Percentiles rank a stretch among this genome's conserved stretches.
These are phyloP conservation scores for Paspalum notatum DNA, from an alignment of 176 grass and related monocot species.

Conservation along the genomic window DNA sequence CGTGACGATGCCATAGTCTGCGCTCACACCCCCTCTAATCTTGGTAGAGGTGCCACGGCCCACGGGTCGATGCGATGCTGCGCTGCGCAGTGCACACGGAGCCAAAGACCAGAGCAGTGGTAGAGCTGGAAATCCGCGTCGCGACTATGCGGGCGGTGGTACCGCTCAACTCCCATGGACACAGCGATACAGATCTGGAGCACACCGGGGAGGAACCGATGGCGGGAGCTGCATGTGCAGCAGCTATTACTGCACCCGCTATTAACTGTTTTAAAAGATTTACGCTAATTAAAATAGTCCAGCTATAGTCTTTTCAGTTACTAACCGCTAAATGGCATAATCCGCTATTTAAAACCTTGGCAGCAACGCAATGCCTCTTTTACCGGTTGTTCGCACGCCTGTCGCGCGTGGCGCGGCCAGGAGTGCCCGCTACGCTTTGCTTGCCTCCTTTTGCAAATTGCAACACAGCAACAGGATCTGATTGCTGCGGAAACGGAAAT, in stretches of 20 bases:
- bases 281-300: too few relatives aligned
- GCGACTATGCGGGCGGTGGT: neutral
- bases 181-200: neutral
- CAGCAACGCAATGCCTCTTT: neutral
- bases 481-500: neutral
- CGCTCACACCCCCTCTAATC: too few relatives aligned
- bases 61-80: neutral
- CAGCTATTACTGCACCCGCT: too few relatives aligned
- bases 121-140: neutral
- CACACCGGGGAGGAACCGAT: neutral
- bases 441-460: neutral
- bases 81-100: neutral
- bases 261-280: too few relatives aligned
- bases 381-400: constrained; percentile 22
- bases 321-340: too few relatives aligned
- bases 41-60: too few relatives aligned
- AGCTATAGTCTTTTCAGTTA: too few relatives aligned
- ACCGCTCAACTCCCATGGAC: neutral
- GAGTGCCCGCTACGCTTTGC: constrained; percentile 19
- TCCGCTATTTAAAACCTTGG: too few relatives aligned
- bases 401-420: constrained; percentile 28
- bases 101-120: neutral
- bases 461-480: neutral
- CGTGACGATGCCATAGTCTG: too few relatives aligned
- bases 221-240: neutral